A percentile compares a stretch with the other conserved stretches of the same genome.
phyloP scores from a whole-genome alignment of 202 grass and related monocot species.

The Sporobolus alterniflorus region DNA sequence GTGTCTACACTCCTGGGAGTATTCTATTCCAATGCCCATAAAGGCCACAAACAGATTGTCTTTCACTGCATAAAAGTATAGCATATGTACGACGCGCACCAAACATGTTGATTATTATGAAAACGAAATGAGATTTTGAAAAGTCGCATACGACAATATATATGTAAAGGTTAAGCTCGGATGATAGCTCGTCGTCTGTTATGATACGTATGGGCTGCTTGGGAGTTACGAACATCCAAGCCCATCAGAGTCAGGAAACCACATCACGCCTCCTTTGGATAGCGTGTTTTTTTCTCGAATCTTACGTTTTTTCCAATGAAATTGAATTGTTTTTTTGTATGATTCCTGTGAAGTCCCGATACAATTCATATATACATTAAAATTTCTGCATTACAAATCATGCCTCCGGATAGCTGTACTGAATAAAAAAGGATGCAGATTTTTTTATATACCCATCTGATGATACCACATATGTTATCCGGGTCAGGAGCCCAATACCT shows the following conservation, averaged over 20 bases:
- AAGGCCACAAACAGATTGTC: not conserved
- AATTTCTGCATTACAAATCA: too few species aligned
- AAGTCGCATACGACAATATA: not conserved
- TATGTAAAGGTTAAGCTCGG: constrained; percentile 7
- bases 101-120: constrained; percentile 5
- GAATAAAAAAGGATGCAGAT: too few species aligned
- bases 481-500: too few species aligned
- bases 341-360: too few species aligned
- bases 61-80: constrained; percentile 2
- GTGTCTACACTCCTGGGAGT: not conserved
- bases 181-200: constrained; percentile 17
- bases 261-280: too few species aligned
- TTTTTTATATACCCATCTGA: too few species aligned
- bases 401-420: too few species aligned
- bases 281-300: too few species aligned
- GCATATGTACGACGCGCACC: not conserved
- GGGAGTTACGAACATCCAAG: constrained; percentile 12
- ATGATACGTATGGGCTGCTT: constrained; percentile 10
- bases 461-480: too few species aligned
- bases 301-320: too few species aligned
- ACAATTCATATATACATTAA: too few species aligned
- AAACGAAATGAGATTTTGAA: not conserved
- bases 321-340: too few species aligned
- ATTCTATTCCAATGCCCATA: constrained; percentile 12
- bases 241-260: not conserved